Evolutionary conservation across 352 stramenopile species (phyloP), one percentile per base, ranked within the genome.

Genomic region (Phytophthora pini): DNA sequence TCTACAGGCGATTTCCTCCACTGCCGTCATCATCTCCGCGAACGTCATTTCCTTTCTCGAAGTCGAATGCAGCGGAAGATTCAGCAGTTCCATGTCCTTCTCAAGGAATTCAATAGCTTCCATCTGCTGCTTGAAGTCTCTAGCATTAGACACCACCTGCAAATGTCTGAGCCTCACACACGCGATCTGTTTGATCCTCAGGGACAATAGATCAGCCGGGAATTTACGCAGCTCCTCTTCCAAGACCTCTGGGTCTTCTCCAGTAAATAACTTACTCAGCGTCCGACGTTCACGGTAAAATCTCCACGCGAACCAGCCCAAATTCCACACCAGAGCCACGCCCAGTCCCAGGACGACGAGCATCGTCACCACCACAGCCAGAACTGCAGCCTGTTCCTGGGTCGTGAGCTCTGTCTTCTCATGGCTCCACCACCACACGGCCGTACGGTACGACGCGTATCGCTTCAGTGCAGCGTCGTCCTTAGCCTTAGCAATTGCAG

Each of bases 31-130:
- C n/a, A 90, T 77, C 5, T 90, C 76, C 10, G 76, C 71, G 20
- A 92, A 87, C 22, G 84, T 89, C 84, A 89, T 89, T 10, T 70
- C 55, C 36, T 86, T 78, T 20, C 57, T 57, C n/a, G 53, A 76
- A 15, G 41, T 63, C n/a, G 56, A 41, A 29, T 74, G 57, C 1
- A 72, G 55, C 2, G 80, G 81, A 5, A 89, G 27, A 7, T 76
- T 75, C 22, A 64, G 50, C 27, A 92, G 62, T 31, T 76, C 61
- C 39, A 88, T 75, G 4, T 65, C 46, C 13, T 32, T 50, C 24
- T 88, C 69, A 12, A 76, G 65, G 56, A 92, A 89, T 13, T 65
- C 51, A 1, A 92, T 41, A 1, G 29, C 47, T 22, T 68, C 59
- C 1, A 88, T 58, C 22, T 82, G 60, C 6, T 68, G 56, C 3